Conservation (phyloP, 2,329 filamentous ascomycete species). For the Pseudocercospora macadamiae region DNA sequence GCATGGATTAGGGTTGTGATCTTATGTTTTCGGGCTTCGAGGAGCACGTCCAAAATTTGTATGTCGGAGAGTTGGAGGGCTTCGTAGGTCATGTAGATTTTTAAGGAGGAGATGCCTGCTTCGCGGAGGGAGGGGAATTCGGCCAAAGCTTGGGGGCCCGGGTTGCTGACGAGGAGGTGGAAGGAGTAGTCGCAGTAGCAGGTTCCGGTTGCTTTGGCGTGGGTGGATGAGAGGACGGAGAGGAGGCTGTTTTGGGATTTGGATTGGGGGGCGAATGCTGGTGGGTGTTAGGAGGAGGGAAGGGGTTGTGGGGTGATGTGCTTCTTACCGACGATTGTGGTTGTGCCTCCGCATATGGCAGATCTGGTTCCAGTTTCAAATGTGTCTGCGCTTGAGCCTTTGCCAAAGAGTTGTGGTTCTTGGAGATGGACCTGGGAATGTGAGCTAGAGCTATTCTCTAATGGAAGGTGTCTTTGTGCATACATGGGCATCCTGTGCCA, state of each 20-base stretch:
- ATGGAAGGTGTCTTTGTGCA: not conserved
- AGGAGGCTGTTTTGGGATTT: constrained; percentile 51
- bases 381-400: constrained; percentile 44
- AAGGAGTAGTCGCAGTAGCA: constrained; percentile 55
- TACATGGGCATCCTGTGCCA: constrained; percentile 42
- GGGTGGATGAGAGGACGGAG: constrained; percentile 47
- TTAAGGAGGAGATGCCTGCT: constrained; percentile 44
- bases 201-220: constrained; percentile 46
- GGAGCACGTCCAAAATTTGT: constrained; percentile 43
- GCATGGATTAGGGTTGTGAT: constrained; percentile 61
- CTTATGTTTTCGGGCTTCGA: constrained; percentile 45
- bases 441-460: not conserved
- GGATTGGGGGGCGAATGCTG: constrained; percentile 52
- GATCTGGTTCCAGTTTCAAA: constrained; percentile 48
- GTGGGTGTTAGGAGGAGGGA: too few species aligned
- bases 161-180: constrained; percentile 45
- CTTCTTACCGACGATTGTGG: constrained; percentile 52
- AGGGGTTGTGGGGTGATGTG: too few species aligned
- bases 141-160: constrained; percentile 36
- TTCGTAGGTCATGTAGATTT: constrained; percentile 51
- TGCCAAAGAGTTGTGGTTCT: constrained; percentile 51
- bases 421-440: constrained; percentile 48
- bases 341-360: constrained; percentile 54
- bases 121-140: constrained; percentile 42
- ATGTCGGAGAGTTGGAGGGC: constrained; percentile 44